Evolutionary conservation across 495 filamentous ascomycete genomes (phyloP).

Genomic region (Aspergillus biplanus): DNA sequence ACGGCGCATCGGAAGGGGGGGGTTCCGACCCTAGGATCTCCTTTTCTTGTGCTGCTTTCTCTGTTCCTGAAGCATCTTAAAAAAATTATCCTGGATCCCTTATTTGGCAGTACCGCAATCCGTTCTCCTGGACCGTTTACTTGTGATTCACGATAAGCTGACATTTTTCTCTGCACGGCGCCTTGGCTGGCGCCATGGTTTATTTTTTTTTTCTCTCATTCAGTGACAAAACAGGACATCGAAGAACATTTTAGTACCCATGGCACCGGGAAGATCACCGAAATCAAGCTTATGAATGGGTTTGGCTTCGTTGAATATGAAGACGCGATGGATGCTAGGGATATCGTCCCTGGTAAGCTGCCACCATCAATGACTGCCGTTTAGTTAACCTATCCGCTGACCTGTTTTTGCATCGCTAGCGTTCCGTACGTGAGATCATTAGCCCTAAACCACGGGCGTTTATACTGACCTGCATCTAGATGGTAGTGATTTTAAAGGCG

Average conservation of each 20-base stretch:
- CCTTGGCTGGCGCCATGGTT: constrained; percentile 28
- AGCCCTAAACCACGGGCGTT: constrained; percentile 12
- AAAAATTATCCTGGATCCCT: constrained; percentile 21
- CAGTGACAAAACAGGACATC: constrained; percentile 95
- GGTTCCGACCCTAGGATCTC: background rate
- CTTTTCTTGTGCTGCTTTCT: constrained; percentile 13
- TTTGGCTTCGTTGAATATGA: constrained; percentile 99
- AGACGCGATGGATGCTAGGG: constrained; percentile 93
- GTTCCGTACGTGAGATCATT: constrained; percentile 53
- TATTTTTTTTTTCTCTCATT: constrained; percentile 24
- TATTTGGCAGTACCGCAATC: constrained; percentile 23
- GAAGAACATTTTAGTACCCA: constrained; percentile 94
- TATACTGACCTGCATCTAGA: constrained; percentile 57
- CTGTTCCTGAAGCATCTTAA: constrained; percentile 12
- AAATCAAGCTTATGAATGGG: constrained; percentile 99
- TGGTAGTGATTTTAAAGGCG: constrained; percentile 97
- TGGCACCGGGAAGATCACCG: constrained; percentile 94
- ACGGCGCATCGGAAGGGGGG: constrained; percentile 3
- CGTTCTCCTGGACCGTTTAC: constrained; percentile 29
- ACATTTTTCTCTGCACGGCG: constrained; percentile 30
- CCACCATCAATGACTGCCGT: background rate
- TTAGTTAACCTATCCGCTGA: constrained; percentile 22
- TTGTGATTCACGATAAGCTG: constrained; percentile 28
- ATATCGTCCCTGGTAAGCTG: constrained; percentile 89
- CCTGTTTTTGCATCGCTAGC: constrained; percentile 34